Evolutionary conservation across 331 rosid species (phyloP).

Genomic region (Malus hybrid): DNA sequence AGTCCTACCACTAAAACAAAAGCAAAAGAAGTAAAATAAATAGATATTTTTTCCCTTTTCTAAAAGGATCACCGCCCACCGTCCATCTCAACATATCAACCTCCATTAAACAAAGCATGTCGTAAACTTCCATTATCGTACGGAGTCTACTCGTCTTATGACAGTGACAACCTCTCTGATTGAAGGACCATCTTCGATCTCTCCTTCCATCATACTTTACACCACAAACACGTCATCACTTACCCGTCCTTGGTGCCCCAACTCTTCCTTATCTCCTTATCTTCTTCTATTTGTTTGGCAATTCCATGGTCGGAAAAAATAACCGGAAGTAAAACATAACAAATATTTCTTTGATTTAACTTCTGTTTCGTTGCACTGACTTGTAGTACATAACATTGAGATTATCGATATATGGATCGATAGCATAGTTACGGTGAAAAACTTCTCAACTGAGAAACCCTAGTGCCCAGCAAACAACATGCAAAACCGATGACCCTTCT

Average conservation of each 20-base stretch:
- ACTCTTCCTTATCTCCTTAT: slow-evolving; percentile 51
- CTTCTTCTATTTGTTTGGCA: slow-evolving; percentile 24
- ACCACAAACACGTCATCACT: slow-evolving; percentile 21
- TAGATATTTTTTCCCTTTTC: too few species aligned
- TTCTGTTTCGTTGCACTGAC: neutral
- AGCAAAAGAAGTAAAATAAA: too few species aligned
- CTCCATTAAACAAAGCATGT: neutral
- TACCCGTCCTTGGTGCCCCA: slow-evolving; percentile 25
- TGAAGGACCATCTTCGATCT: neutral
- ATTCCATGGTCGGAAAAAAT: neutral
- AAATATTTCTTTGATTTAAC: too few species aligned
- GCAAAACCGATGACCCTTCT: neutral
- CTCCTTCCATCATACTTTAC: slow-evolving; percentile 1
- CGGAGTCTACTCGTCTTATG: neutral
- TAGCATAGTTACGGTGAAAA: neutral
- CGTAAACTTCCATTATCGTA: neutral
- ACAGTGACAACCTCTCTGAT: slow-evolving; percentile 9
- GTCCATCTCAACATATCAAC: neutral
- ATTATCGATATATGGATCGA: neutral
- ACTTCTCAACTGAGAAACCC: neutral
- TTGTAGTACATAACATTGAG: neutral
- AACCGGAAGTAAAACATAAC: neutral
- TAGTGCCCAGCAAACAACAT: neutral
- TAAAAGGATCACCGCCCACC: neutral
- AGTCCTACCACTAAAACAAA: too few species aligned